Conservation (phyloP, 768 basidiomycete species). For the Termitomyces sp. region DNA sequence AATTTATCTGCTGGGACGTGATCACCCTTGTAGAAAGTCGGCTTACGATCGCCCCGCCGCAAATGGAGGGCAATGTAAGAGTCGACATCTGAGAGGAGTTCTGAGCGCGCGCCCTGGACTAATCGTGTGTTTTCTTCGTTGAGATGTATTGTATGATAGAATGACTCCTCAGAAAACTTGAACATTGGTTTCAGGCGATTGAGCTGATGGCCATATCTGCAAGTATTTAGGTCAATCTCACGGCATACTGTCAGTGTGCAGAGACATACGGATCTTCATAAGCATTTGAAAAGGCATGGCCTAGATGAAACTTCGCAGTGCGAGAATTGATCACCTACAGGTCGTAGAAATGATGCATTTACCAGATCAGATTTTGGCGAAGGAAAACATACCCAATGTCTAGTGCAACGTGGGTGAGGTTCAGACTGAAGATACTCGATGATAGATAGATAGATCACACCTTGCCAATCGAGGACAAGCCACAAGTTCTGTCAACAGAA, state of each 20-base stretch:
- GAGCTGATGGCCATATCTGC: constrained; percentile 47
- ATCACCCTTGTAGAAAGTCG: constrained; percentile 33
- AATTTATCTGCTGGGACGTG: constrained; percentile 49
- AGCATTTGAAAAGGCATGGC: constrained; percentile 45
- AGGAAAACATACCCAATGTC: constrained; percentile 52
- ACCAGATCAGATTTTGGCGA: background rate
- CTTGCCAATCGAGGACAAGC: constrained; percentile 68
- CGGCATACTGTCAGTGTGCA: background rate
- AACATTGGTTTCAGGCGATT: constrained; percentile 56
- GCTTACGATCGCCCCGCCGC: constrained; percentile 53
- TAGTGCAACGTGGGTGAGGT: constrained; percentile 17
- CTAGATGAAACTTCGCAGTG: constrained; percentile 62
- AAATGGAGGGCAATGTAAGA: constrained; percentile 56
- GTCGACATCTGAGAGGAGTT: constrained; percentile 25
- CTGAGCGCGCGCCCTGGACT: constrained; percentile 43
- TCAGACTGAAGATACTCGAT: background rate
- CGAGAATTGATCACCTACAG: constrained; percentile 55
- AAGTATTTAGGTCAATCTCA: background rate
- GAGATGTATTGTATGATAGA: constrained; percentile 48
- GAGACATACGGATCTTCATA: constrained; percentile 59
- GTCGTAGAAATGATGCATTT: background rate
- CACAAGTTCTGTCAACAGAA: constrained; percentile 45
- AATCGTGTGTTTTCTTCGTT: constrained; percentile 38
- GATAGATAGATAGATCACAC: constrained; percentile 27
- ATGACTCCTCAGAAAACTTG: constrained; percentile 38